Conservation (phyloP, 495 filamentous ascomycete genomes). For the Pseudomonodictys pantanalensis region DNA sequence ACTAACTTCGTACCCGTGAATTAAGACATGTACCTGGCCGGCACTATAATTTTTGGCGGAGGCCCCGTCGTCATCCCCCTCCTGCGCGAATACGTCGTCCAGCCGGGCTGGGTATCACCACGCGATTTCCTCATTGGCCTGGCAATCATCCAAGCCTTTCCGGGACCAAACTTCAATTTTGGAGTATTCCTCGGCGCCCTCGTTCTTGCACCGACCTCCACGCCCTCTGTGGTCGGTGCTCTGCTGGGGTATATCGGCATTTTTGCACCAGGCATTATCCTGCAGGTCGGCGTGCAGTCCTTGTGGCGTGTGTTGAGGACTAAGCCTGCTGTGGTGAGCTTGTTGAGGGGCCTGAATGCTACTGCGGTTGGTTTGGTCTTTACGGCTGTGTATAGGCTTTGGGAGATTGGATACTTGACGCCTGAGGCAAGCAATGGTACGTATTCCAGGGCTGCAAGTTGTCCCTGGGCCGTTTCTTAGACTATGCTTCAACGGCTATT, state of each 20-base stretch:
- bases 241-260: slow-evolving; percentile 67
- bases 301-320: slow-evolving; percentile 63
- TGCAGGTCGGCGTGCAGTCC: slow-evolving; percentile 65
- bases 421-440: slow-evolving; percentile 46
- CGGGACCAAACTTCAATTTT: slow-evolving; percentile 87
- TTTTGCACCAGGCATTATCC: slow-evolving; percentile 65
- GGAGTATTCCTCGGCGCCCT: slow-evolving; percentile 73
- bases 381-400: slow-evolving; percentile 81
- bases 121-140: slow-evolving; percentile 81
- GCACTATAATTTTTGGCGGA: slow-evolving; percentile 87
- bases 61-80: slow-evolving; percentile 84
- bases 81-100: slow-evolving; percentile 73
- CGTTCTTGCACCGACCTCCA: slow-evolving; percentile 44
- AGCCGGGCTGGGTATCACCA: slow-evolving; percentile 73
- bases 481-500: no score
- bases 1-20: no score
- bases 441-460: no score
- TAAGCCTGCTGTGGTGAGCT: slow-evolving; percentile 52
- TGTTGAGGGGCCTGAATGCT: slow-evolving; percentile 70
- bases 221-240: slow-evolving; percentile 54
- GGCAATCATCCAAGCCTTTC: slow-evolving; percentile 79
- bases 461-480: no score
- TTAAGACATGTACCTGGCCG: slow-evolving; percentile 81
- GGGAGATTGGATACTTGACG: slow-evolving; percentile 72
- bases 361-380: slow-evolving; percentile 76